phyloP scores from a whole-genome alignment of 1,284 basidiomycete genomes.

The Tilletia indica region DNA sequence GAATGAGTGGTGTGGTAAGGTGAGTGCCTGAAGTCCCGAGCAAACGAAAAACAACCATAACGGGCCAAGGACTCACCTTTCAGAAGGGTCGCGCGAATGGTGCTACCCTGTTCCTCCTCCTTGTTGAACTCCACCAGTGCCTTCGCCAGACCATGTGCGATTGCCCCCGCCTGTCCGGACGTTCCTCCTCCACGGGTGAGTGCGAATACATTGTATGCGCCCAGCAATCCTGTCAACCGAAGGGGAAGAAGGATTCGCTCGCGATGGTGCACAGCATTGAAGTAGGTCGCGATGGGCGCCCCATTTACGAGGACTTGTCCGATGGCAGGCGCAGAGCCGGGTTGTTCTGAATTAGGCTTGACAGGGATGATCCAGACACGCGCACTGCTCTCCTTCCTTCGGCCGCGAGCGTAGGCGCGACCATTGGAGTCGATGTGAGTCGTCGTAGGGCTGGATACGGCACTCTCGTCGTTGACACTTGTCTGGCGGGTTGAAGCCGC shows the following conservation, averaged over 20 bases:
- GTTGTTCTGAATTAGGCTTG: background rate
- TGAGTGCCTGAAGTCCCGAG: slow-evolving; percentile 21
- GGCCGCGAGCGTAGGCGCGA: slow-evolving; percentile 40
- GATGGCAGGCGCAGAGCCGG: slow-evolving; percentile 20
- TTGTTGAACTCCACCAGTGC: slow-evolving; percentile 62
- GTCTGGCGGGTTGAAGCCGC: slow-evolving; percentile 15
- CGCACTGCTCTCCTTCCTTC: slow-evolving; percentile 47
- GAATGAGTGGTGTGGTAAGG: background rate
- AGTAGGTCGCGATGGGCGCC: slow-evolving; percentile 73
- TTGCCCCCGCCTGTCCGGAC: slow-evolving; percentile 85
- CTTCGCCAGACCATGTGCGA: slow-evolving; percentile 79
- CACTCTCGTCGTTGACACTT: background rate
- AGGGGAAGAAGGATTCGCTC: slow-evolving; percentile 79
- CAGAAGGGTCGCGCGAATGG: slow-evolving; percentile 66
- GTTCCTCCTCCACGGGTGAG: slow-evolving; percentile 84
- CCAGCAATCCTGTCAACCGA: slow-evolving; percentile 78
- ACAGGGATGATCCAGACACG: slow-evolving; percentile 87
- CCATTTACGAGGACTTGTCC: slow-evolving; percentile 79
- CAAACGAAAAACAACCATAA: background rate
- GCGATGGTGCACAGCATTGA: slow-evolving; percentile 73
- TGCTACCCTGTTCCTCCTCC: slow-evolving; percentile 26
- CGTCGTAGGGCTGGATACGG: background rate
- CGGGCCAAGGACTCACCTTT: slow-evolving; percentile 63
- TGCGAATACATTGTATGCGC: slow-evolving; percentile 87
- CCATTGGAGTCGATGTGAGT: slow-evolving; percentile 33